phyloP scores from a whole-genome alignment of 2,329 filamentous ascomycete species.

The Tolypocladium sp. region DNA sequence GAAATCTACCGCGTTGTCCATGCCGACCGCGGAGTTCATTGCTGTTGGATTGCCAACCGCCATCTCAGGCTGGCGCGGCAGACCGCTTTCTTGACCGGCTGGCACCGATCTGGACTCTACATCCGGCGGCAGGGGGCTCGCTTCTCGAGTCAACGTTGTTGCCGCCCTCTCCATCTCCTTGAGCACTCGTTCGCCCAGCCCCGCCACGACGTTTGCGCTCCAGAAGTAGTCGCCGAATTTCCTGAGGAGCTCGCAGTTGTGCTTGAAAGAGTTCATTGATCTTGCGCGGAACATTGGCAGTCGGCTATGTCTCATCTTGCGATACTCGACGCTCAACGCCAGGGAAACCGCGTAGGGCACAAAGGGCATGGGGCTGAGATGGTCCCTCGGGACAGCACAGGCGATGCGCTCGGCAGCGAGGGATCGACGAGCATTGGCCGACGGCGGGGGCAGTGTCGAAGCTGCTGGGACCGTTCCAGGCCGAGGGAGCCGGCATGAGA shows the following conservation, averaged over 20 bases:
- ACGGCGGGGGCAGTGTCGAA: constrained; percentile 34
- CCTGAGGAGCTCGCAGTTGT: constrained; percentile 43
- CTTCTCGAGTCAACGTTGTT: constrained; percentile 30
- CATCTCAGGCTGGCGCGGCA: constrained; percentile 8
- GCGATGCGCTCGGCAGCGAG: constrained; percentile 49
- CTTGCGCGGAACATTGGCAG: constrained; percentile 48
- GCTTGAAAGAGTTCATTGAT: constrained; percentile 44
- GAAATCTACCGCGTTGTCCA: constrained; percentile 29
- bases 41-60: constrained; percentile 13
- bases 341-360: constrained; percentile 54
- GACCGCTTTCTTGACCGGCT: not conserved
- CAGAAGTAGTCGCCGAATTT: constrained; percentile 48
- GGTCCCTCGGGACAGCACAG: constrained; percentile 41
- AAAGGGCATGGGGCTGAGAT: constrained; percentile 45
- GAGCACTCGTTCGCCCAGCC: constrained; percentile 44
- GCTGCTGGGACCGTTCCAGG: constrained; percentile 28
- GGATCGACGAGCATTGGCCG: constrained; percentile 46
- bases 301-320: constrained; percentile 53
- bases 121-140: constrained; percentile 15
- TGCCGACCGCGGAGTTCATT: constrained; percentile 15
- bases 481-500: constrained; percentile 47
- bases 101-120: constrained; percentile 8
- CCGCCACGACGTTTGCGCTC: constrained; percentile 44
- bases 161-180: constrained; percentile 47
- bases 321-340: constrained; percentile 51